These are phyloP conservation scores for Puccinia hordei DNA, from an alignment of 1,284 basidiomycete species.

Conservation along the genomic window DNA sequence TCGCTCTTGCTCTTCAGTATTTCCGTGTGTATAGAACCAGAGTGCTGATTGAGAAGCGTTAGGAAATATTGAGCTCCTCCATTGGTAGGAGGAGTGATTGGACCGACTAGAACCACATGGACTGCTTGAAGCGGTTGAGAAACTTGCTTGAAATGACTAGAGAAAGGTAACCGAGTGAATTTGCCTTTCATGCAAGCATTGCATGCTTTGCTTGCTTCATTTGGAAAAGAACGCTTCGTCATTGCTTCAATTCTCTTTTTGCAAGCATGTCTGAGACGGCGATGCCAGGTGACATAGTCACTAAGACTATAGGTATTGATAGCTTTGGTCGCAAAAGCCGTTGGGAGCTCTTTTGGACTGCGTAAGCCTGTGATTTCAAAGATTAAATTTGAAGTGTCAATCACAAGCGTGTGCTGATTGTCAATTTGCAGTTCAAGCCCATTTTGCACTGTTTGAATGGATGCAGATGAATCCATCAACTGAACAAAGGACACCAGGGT, in stretches of 20 bases:
- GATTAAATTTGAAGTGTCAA: not conserved
- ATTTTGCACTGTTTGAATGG: not conserved
- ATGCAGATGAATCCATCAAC: not conserved
- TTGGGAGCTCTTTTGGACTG: too few species aligned
- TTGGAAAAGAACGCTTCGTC: not conserved
- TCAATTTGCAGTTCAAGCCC: not conserved
- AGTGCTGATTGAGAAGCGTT: not conserved
- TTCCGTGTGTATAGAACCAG: not conserved
- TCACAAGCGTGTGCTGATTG: too few species aligned
- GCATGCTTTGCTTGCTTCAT: not conserved
- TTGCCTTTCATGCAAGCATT: not conserved
- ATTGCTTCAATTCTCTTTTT: not conserved
- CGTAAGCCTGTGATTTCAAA: not conserved
- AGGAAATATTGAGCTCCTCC: constrained; percentile 6
- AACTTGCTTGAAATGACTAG: not conserved
- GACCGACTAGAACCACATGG: constrained; percentile 2
- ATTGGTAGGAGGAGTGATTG: not conserved
- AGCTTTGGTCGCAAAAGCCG: too few species aligned
- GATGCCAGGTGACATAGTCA: not conserved
- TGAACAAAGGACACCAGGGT: not conserved
- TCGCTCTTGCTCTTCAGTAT: not conserved
- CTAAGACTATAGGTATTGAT: too few species aligned
- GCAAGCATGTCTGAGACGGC: not conserved
- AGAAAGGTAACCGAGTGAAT: not conserved
- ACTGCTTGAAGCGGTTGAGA: not conserved